phyloP scores from a whole-genome alignment of 768 basidiomycete genomes.

The Boletus bicolor region DNA sequence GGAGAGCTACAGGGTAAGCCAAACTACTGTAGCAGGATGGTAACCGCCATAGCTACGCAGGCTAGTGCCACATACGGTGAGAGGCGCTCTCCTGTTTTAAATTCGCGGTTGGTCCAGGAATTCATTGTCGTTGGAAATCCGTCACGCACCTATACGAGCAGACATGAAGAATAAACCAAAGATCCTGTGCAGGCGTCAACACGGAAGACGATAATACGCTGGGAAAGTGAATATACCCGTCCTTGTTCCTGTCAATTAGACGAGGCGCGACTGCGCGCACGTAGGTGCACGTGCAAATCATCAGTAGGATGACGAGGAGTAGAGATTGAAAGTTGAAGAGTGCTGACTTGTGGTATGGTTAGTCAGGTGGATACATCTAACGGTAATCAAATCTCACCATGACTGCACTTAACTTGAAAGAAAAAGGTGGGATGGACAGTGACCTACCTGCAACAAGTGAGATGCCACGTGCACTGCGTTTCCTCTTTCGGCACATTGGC shows the following conservation, averaged over 20 bases:
- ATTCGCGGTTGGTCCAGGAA: neutral
- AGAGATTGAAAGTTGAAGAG: conserved; percentile 98
- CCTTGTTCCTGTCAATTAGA: conserved; percentile 88
- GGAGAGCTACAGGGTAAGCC: neutral
- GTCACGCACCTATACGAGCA: conserved; percentile 80
- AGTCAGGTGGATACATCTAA: neutral
- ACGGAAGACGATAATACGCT: neutral
- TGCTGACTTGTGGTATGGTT: conserved; percentile 61
- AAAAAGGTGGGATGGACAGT: neutral
- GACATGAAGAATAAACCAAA: conserved; percentile 92
- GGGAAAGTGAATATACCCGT: conserved; percentile 59
- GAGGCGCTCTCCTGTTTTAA: conserved; percentile 77
- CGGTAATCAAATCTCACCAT: conserved; percentile 15
- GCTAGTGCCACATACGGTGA: conserved; percentile 95
- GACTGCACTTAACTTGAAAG: neutral
- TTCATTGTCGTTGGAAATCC: neutral
- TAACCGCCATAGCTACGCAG: conserved; percentile 88
- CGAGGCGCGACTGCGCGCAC: conserved; percentile 86
- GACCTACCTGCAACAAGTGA: neutral
- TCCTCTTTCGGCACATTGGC: neutral
- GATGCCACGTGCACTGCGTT: neutral
- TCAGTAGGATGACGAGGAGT: conserved; percentile 85
- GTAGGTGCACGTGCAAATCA: conserved; percentile 98
- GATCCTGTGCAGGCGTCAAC: conserved; percentile 51
- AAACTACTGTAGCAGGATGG: conserved; percentile 49